These are phyloP conservation scores for Pythium scleroteichum DNA, from an alignment of 352 stramenopile genomes.

Conservation along the genomic window DNA sequence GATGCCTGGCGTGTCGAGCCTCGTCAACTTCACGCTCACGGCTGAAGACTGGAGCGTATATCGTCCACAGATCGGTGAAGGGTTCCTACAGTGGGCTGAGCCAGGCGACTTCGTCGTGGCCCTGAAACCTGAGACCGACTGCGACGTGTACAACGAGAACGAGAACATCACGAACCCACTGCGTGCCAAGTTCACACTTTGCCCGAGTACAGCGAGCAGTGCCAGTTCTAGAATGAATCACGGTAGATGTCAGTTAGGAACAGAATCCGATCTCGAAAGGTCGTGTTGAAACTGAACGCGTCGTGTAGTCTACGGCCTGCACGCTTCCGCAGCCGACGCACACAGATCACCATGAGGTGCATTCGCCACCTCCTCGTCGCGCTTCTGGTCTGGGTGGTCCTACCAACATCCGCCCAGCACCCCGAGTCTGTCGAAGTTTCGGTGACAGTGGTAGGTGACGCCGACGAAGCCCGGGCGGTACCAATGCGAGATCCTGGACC, in stretches of 20 bases:
- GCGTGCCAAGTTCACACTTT: slow-evolving; percentile 49
- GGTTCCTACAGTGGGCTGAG: slow-evolving; percentile 67
- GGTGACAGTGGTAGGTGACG: neutral
- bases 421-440: neutral
- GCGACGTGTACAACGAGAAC: slow-evolving; percentile 55
- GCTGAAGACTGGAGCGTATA: slow-evolving; percentile 64
- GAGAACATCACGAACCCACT: slow-evolving; percentile 33
- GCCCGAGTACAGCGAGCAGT: slow-evolving; percentile 23
- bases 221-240: neutral
- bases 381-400: neutral
- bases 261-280: slow-evolving; percentile 13
- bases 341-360: no score
- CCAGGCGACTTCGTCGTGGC: slow-evolving; percentile 67
- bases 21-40: slow-evolving; percentile 48
- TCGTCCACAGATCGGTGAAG: slow-evolving; percentile 55
- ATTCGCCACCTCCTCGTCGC: no score
- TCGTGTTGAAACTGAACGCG: neutral
- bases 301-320: neutral
- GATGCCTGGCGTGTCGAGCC: slow-evolving; percentile 34
- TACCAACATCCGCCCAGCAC: neutral
- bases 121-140: slow-evolving; percentile 81
- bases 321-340: neutral
- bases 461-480: neutral
- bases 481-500: no score
- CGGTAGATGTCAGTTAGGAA: slow-evolving; percentile 3